These are phyloP conservation scores for Trichoderma asperellum DNA, from an alignment of 2,329 filamentous ascomycete species.

Conservation along the genomic window DNA sequence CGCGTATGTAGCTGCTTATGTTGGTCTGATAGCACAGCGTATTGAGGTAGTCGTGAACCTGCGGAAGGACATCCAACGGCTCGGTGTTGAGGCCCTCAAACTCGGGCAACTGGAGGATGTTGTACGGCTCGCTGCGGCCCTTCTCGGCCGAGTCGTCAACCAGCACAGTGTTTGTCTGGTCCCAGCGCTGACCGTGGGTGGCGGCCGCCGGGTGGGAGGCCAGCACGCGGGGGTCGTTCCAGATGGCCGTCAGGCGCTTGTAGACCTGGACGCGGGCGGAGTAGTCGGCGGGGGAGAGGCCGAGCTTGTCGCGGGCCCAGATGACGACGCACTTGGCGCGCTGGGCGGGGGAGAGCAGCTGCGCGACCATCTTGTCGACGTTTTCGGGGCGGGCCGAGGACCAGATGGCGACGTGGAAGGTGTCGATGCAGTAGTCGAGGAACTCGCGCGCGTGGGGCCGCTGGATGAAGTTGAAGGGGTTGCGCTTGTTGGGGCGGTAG, in stretches of 20 bases:
- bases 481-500: conserved; percentile 61
- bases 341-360: conserved; percentile 63
- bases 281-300: conserved; percentile 68
- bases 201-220: conserved; percentile 50
- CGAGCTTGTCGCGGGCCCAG: conserved; percentile 80
- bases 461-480: conserved; percentile 58
- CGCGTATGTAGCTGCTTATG: conserved; percentile 64
- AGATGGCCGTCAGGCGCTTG: conserved; percentile 78
- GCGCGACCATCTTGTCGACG: conserved; percentile 67
- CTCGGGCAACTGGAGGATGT: conserved; percentile 79
- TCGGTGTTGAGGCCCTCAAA: conserved; percentile 60
- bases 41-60: conserved; percentile 66
- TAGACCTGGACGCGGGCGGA: conserved; percentile 78
- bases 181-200: conserved; percentile 58
- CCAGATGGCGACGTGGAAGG: conserved; percentile 86
- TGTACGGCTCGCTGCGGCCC: conserved; percentile 79
- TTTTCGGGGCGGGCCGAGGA: conserved; percentile 80
- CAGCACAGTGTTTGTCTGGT: conserved; percentile 84
- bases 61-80: conserved; percentile 52
- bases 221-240: conserved; percentile 57
- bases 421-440: conserved; percentile 71
- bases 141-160: conserved; percentile 86
- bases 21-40: conserved; percentile 57
- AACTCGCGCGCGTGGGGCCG: conserved; percentile 73
- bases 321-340: conserved; percentile 63